Evolutionary conservation across 257 asterid genomes (phyloP).

Genomic region (Knoxia roxburghii): DNA sequence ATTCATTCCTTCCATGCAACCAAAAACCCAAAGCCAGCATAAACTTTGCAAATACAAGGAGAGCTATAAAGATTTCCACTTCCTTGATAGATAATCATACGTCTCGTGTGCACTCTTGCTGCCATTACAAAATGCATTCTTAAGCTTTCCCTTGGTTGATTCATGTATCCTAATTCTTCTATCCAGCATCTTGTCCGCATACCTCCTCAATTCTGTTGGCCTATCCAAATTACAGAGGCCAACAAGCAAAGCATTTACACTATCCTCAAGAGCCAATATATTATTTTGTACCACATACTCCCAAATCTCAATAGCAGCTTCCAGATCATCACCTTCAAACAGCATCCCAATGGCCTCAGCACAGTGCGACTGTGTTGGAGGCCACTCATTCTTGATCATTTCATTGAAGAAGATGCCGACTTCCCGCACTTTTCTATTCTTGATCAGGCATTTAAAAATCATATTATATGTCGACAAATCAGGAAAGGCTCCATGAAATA

Average conservation of each 20-base stretch:
- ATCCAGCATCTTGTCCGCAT: constrained; percentile 58
- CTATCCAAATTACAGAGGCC: constrained; percentile 62
- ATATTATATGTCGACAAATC: constrained; percentile 57
- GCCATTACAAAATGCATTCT: constrained; percentile 41
- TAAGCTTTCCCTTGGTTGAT: constrained; percentile 55
- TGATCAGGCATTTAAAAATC: constrained; percentile 60
- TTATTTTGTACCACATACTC: constrained; percentile 46
- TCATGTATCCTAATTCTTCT: constrained; percentile 46
- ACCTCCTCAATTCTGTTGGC: constrained; percentile 50
- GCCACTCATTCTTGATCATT: constrained; percentile 74
- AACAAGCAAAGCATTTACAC: constrained; percentile 60
- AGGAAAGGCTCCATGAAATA: constrained; percentile 66
- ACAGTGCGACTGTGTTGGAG: constrained; percentile 50
- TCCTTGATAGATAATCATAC: constrained; percentile 47
- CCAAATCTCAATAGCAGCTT: constrained; percentile 65
- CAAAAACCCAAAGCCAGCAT: not conserved
- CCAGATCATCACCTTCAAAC: constrained; percentile 67
- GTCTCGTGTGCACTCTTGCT: constrained; percentile 46
- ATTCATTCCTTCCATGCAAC: not conserved
- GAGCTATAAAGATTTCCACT: constrained; percentile 50
- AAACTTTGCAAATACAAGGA: constrained; percentile 4
- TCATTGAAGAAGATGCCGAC: constrained; percentile 52
- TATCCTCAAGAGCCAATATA: constrained; percentile 53
- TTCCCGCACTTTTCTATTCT: constrained; percentile 43
- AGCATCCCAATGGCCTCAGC: constrained; percentile 50